These are phyloP conservation scores for Globomyces pollinis-pini DNA, from an alignment of 192 early-diverging fungal genomes.

Conservation along the genomic window DNA sequence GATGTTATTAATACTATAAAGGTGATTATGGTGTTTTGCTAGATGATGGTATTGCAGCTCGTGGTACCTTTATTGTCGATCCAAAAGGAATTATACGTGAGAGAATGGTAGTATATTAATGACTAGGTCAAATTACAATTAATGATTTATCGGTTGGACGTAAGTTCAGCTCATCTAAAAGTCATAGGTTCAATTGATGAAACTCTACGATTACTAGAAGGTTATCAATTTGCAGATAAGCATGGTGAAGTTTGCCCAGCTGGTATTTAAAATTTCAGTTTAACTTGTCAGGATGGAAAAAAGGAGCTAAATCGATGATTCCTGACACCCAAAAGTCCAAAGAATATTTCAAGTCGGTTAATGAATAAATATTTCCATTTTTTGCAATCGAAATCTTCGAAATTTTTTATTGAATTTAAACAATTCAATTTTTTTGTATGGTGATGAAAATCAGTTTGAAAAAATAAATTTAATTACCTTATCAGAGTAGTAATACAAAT, in stretches of 20 bases:
- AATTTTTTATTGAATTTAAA: no score
- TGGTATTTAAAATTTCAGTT: conserved; percentile 41
- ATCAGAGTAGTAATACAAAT: no score
- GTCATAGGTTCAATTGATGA: no score
- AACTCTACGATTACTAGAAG: conserved; percentile 53
- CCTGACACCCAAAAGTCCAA: conserved; percentile 31
- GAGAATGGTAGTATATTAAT: no score
- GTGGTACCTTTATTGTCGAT: conserved; percentile 57
- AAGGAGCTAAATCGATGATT: conserved; percentile 42
- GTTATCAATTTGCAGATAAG: conserved; percentile 50
- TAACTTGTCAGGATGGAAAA: conserved; percentile 11
- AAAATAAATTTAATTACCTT: no score
- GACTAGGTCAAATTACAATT: conserved; percentile 42
- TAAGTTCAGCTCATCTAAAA: no score
- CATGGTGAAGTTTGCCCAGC: conserved; percentile 58
- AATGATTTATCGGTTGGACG: conserved; percentile 56
- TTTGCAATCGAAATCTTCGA: no score
- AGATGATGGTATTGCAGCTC: conserved; percentile 31
- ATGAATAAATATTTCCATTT: no score
- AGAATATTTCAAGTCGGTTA: conserved; percentile 6
- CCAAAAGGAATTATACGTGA: conserved; percentile 54
- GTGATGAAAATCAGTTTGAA: no score
- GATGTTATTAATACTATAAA: no score
- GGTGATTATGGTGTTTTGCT: conserved; percentile 50
- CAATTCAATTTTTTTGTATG: no score